Evolutionary conservation across 192 early-diverging fungal genomes (phyloP).

Genomic region (Dissophora globulifera): DNA sequence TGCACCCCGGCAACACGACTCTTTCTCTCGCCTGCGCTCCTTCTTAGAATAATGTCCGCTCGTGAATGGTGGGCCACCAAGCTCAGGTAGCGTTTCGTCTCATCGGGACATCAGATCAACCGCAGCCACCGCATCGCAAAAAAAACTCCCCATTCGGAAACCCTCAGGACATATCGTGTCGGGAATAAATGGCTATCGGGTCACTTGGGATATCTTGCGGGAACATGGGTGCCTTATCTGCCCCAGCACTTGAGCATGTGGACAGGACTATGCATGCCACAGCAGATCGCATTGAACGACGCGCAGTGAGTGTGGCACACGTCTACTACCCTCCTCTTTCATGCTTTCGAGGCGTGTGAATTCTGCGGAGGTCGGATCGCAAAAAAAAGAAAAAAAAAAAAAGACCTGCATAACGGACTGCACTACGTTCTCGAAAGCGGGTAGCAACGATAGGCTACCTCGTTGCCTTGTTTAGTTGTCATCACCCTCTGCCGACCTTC

Average conservation of each 20-base stretch:
- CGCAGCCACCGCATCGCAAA: neutral
- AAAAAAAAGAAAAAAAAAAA: neutral
- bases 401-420: too few relatives aligned
- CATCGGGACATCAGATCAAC: neutral
- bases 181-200: neutral
- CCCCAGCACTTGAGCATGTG: too few relatives aligned
- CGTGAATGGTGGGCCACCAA: conserved; percentile 52
- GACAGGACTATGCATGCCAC: too few relatives aligned
- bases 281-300: too few relatives aligned
- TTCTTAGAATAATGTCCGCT: conserved; percentile 29
- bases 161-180: neutral
- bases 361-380: neutral
- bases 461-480: too few relatives aligned
- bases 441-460: too few relatives aligned
- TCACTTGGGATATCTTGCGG: too few relatives aligned
- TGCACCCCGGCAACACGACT: neutral
- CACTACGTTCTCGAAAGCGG: too few relatives aligned
- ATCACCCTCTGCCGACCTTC: too few relatives aligned
- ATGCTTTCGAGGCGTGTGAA: conserved; percentile 1
- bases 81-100: conserved; percentile 29
- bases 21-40: neutral
- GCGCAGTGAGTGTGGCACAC: too few relatives aligned
- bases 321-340: too few relatives aligned
- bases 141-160: neutral
- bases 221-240: too few relatives aligned